Percentiles rank a stretch among this genome's conserved stretches.
Evolutionary conservation across 2,329 filamentous ascomycete species (phyloP).

Genomic region (Kalmusia sp.): DNA sequence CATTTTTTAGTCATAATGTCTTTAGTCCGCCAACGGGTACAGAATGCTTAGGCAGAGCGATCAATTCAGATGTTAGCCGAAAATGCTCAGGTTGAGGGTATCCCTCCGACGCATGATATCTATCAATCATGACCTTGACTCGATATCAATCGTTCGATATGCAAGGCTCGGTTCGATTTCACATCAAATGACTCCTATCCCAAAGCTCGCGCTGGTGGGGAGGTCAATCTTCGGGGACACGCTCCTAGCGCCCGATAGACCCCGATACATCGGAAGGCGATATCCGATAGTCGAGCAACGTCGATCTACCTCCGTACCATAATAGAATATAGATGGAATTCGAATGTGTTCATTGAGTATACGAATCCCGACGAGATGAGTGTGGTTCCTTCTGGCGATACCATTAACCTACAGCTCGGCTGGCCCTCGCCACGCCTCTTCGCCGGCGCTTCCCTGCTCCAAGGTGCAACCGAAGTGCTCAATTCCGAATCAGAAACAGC

Average conservation of each 20-base stretch:
- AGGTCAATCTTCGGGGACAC: neutral
- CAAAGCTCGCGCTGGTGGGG: neutral
- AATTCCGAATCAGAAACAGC: constrained; percentile 62
- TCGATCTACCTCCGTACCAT: neutral
- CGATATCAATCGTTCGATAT: neutral
- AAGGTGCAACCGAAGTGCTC: constrained; percentile 65
- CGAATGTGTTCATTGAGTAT: neutral
- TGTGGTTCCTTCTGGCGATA: neutral
- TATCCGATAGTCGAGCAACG: neutral
- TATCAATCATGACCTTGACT: neutral
- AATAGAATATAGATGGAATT: neutral
- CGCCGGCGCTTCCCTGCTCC: constrained; percentile 65
- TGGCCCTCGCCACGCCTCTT: constrained; percentile 70
- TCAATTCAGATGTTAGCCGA: too few relatives aligned
- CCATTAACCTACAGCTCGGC: constrained; percentile 72
- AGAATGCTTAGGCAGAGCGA: too few relatives aligned
- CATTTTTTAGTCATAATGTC: neutral
- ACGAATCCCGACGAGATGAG: neutral
- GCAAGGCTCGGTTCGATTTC: neutral
- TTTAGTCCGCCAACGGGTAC: too few relatives aligned
- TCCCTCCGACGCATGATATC: too few relatives aligned
- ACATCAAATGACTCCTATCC: too few relatives aligned
- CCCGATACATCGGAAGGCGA: neutral
- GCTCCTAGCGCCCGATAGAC: neutral
- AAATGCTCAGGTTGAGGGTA: too few relatives aligned